A percentile compares a stretch with the other conserved stretches of the same genome.
Evolutionary conservation across 2,329 filamentous ascomycete species (phyloP).

Genomic region (Malbranchea cinnamomea): DNA sequence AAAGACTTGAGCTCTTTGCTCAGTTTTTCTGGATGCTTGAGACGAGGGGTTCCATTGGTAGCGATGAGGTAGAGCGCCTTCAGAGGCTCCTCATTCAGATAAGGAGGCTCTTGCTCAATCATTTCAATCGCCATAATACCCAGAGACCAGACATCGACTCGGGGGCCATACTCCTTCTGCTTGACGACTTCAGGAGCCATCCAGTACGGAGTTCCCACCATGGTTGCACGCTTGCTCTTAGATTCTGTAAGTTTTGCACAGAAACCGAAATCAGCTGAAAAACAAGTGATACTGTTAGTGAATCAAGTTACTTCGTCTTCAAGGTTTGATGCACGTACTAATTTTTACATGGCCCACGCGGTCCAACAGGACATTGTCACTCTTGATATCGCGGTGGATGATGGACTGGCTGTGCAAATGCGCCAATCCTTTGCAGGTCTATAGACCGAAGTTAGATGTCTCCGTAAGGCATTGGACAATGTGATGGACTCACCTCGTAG

Average conservation of each 20-base stretch:
- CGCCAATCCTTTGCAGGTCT: conserved; percentile 92
- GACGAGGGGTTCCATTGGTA: conserved; percentile 86
- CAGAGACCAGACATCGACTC: conserved; percentile 97
- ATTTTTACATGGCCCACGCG: conserved; percentile 95
- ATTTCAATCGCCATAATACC: conserved; percentile 99
- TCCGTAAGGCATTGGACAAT: conserved; percentile 1
- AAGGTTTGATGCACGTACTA: conserved; percentile 49
- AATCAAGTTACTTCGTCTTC: too few relatives aligned
- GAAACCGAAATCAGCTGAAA: conserved; percentile 88
- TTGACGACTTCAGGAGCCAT: conserved; percentile 99
- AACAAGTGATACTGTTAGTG: conserved; percentile 12
- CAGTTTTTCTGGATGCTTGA: conserved; percentile 97
- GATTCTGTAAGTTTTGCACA: conserved; percentile 96
- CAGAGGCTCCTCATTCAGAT: conserved; percentile 92
- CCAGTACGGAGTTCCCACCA: conserved; percentile 99
- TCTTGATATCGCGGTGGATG: conserved; percentile 98
- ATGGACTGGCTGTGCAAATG: conserved; percentile 93
- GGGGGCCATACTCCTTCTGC: conserved; percentile 95
- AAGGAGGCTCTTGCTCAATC: conserved; percentile 97
- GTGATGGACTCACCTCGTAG: conserved; percentile 56
- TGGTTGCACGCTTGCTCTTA: conserved; percentile 92
- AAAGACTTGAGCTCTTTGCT: conserved; percentile 97
- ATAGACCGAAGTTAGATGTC: conserved; percentile 15
- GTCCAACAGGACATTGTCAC: conserved; percentile 91
- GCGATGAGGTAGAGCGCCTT: conserved; percentile 96